Conservation (phyloP, 768 basidiomycete species). For the Termitomyces sp. region DNA sequence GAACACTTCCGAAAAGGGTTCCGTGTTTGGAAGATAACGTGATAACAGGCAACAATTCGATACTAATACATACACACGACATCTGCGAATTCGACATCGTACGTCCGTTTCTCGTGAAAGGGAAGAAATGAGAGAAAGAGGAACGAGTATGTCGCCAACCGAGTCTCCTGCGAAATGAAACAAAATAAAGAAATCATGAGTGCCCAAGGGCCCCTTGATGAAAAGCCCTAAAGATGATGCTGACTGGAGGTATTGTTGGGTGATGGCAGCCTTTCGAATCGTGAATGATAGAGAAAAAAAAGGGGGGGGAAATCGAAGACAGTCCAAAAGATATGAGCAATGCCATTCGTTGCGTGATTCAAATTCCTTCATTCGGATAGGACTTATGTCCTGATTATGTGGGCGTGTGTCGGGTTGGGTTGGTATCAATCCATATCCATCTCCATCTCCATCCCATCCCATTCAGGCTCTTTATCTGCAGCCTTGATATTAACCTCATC, state of each 20-base stretch:
- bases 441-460: slow-evolving; percentile 70
- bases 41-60: slow-evolving; percentile 5
- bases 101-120: slow-evolving; percentile 9
- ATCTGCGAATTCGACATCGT: slow-evolving; percentile 11
- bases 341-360: slow-evolving; percentile 1
- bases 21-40: neutral
- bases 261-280: neutral
- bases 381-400: neutral
- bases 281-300: slow-evolving; percentile 1
- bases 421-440: slow-evolving; percentile 57
- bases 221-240: neutral
- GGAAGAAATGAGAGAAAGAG: neutral
- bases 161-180: neutral
- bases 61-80: slow-evolving; percentile 24
- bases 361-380: slow-evolving; percentile 5
- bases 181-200: slow-evolving; percentile 2
- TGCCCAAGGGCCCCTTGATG: slow-evolving; percentile 1
- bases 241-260: slow-evolving; percentile 4
- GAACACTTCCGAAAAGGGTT: neutral
- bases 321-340: slow-evolving; percentile 6
- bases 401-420: neutral
- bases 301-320: neutral
- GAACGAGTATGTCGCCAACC: neutral
- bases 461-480: slow-evolving; percentile 25
- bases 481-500: slow-evolving; percentile 26